Base-by-base conservation (phyloP, 129 eudicot species). In the Lactuca saligna region DNA sequence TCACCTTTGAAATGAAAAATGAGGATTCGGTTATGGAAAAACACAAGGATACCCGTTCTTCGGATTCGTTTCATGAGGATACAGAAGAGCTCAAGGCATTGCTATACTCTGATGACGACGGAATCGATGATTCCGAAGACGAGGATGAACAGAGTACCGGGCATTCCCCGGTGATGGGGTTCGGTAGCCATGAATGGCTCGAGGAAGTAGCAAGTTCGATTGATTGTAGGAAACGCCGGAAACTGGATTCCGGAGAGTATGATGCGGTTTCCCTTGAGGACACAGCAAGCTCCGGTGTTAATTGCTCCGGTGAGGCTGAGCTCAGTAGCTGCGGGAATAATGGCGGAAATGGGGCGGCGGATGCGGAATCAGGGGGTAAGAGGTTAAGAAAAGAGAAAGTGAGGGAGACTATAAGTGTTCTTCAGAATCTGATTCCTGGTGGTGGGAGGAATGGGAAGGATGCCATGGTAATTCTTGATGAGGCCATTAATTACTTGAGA, bases 101-200 rank as follows among this genome's bases (percentile, higher is more conserved):
- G 64, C 90, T 91, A 38, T 88, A 78, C 64, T 91, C 96, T 55
- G 96, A 88, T 78, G 93, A 85, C 55, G 88, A 80, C 25, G 91
- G 83, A 53, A 39, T 37, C 44, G 78, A 72, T 64, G 69, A 72
- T 72, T 75, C 75, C 14, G 95, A 88, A 33, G 84, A 92, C 32
- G 91, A 84, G 10, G 95, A 92, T 35, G 97, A 75, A 72, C 66
- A 80, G 8, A 91, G 97, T 74, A 91, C 97, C 0, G 97, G 91
- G 4, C 96, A 91, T 75, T 91, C 96, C 6, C 97, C 97, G 25
- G 71, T 81, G 79, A 81, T 83, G 2, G 82, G 64, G 5, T 38
- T 49, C 15, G 76, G 75, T 16, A 68, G 60, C 37, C 85, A 33
- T 31, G 84, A 78, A 59, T 54, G 25, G 61, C 71, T 68, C 14